Conservation (phyloP, 2,329 filamentous ascomycete genomes). For the Cercospora sesami region DNA sequence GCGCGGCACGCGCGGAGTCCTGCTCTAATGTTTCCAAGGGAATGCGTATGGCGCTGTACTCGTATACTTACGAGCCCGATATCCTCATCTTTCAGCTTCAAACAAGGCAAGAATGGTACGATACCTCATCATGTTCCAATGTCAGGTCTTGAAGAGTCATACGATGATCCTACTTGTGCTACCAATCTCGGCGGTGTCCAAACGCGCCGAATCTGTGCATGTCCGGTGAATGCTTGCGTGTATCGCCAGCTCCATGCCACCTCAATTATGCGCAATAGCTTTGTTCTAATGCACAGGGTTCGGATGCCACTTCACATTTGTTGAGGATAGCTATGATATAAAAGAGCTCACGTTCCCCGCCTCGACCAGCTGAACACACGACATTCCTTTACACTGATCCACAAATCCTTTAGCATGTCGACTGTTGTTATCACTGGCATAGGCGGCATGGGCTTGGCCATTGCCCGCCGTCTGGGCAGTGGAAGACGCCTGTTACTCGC, state of each 20-base stretch:
- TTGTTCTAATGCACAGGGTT: not conserved
- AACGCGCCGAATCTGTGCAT: not conserved
- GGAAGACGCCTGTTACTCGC: not conserved
- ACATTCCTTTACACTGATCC: not conserved
- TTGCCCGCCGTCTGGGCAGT: constrained; percentile 3
- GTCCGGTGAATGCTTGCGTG: not conserved
- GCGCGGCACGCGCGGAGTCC: not conserved
- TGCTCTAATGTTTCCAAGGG: not conserved
- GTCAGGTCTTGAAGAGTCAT: not conserved
- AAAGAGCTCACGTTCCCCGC: not conserved
- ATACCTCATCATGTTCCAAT: not conserved
- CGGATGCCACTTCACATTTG: not conserved
- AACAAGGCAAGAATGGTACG: not conserved
- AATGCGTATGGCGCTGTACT: not conserved
- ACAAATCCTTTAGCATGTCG: not conserved
- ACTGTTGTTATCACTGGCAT: not conserved
- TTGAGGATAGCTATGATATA: not conserved
- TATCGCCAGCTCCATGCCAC: not conserved
- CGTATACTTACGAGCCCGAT: not conserved
- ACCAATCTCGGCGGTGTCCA: not conserved
- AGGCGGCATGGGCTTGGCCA: constrained; percentile 1
- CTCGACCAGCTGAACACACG: not conserved
- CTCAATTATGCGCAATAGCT: not conserved
- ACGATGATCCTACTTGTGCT: not conserved
- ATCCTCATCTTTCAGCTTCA: not conserved